These are phyloP conservation scores for Colletotrichum gigasporum DNA, from an alignment of 2,329 filamentous ascomycete genomes.

Conservation along the genomic window DNA sequence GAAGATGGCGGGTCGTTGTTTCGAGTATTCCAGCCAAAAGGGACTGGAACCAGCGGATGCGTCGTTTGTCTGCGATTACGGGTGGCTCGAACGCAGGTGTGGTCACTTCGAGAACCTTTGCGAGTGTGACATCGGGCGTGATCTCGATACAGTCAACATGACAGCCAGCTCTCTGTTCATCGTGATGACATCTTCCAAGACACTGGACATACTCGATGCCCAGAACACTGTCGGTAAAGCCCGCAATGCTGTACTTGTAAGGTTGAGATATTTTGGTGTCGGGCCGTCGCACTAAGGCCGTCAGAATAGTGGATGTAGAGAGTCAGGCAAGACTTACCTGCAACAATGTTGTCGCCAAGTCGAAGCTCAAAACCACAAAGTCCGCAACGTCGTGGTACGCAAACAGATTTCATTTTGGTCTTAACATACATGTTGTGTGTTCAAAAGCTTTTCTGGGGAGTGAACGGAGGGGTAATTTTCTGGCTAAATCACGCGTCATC, in stretches of 20 bases:
- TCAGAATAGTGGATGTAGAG: not conserved
- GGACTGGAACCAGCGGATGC: not conserved
- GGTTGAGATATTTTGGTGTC: not conserved
- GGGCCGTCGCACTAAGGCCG: not conserved
- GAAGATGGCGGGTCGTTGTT: not conserved
- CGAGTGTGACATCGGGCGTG: not conserved
- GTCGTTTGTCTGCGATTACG: not conserved
- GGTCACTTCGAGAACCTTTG: not conserved
- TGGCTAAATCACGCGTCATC: too few species aligned
- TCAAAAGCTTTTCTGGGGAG: not conserved
- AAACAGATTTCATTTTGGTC: not conserved
- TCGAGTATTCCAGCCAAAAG: not conserved
- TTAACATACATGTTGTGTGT: not conserved
- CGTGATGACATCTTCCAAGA: not conserved
- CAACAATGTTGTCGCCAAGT: not conserved
- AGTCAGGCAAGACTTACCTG: not conserved
- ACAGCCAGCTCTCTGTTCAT: constrained; percentile 3
- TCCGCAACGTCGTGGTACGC: not conserved
- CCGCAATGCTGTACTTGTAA: not conserved
- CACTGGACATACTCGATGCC: constrained; percentile 2
- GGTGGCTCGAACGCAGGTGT: not conserved
- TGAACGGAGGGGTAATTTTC: not conserved
- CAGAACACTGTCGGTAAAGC: not conserved
- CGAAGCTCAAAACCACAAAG: constrained; percentile 1
- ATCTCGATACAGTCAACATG: not conserved